These are phyloP conservation scores for Nicotiana tabacum DNA, from an alignment of 257 asterid species.

Conservation along the genomic window DNA sequence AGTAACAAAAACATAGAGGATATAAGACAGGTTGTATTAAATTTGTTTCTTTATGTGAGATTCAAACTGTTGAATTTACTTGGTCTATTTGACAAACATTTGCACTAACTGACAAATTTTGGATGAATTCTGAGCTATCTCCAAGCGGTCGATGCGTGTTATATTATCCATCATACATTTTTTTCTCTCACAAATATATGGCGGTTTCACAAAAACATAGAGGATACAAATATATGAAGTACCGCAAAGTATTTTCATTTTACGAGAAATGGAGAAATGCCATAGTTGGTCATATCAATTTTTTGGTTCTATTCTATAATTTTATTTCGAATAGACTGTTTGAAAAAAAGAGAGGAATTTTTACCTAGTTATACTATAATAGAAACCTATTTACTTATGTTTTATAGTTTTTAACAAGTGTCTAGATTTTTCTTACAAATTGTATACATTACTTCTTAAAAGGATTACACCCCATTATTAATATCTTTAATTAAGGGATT, in stretches of 20 bases:
- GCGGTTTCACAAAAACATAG: too few relatives aligned
- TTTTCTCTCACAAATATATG: conserved; percentile 24
- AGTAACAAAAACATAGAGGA: not conserved
- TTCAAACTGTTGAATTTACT: not conserved
- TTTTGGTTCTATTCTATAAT: not conserved
- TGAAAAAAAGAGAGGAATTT: too few relatives aligned
- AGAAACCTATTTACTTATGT: too few relatives aligned
- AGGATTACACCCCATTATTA: too few relatives aligned
- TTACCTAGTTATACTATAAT: too few relatives aligned
- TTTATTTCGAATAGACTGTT: too few relatives aligned
- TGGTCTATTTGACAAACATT: not conserved
- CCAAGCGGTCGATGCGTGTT: conserved; percentile 27
- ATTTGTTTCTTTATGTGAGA: not conserved
- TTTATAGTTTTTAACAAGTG: too few relatives aligned
- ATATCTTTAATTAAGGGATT: too few relatives aligned
- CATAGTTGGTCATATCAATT: too few relatives aligned
- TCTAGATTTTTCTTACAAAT: too few relatives aligned
- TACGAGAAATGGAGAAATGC: not conserved
- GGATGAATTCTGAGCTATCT: not conserved
- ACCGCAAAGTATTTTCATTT: not conserved
- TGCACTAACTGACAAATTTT: conserved; percentile 15
- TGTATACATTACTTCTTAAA: too few relatives aligned
- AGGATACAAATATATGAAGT: too few relatives aligned
- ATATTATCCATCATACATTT: conserved; percentile 26
- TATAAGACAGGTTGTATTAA: not conserved